A percentile compares a stretch with the other conserved stretches of the same genome.
These are phyloP conservation scores for Trifolium dubium DNA, from an alignment of 306 rosid genomes.

Conservation along the genomic window DNA sequence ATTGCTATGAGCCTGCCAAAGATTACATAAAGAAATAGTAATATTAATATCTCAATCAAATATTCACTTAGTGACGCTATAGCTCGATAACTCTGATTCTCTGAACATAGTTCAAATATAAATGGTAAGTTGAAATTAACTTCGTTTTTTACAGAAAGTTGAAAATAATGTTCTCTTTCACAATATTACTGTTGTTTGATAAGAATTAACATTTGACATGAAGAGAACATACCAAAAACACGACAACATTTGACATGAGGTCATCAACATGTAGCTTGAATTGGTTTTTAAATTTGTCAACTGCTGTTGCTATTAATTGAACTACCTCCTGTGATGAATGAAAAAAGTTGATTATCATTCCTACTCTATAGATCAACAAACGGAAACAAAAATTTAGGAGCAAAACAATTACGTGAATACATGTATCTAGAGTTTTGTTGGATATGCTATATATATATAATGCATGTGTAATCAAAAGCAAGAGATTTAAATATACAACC, in stretches of 20 bases:
- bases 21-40: constrained; percentile 27
- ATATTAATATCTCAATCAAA: too few species aligned
- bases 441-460: too few species aligned
- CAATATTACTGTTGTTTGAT: too few species aligned
- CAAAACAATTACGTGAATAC: neutral
- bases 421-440: too few species aligned
- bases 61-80: too few species aligned
- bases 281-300: neutral
- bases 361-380: neutral
- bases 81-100: too few species aligned
- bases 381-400: neutral
- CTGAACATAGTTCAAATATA: neutral
- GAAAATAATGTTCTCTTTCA: neutral
- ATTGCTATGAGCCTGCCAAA: constrained; percentile 25
- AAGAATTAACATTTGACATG: neutral
- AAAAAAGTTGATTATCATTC: neutral
- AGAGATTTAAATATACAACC: constrained; percentile 22
- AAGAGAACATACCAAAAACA: constrained; percentile 28
- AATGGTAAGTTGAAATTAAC: neutral
- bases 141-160: too few species aligned
- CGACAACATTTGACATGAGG: constrained; percentile 23
- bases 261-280: constrained; percentile 18
- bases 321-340: constrained; percentile 6
- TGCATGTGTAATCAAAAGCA: neutral
- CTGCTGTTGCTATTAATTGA: constrained; percentile 7